Base-by-base conservation (phyloP, 2,329 filamentous ascomycete genomes). In the Escovopsis sp. region DNA sequence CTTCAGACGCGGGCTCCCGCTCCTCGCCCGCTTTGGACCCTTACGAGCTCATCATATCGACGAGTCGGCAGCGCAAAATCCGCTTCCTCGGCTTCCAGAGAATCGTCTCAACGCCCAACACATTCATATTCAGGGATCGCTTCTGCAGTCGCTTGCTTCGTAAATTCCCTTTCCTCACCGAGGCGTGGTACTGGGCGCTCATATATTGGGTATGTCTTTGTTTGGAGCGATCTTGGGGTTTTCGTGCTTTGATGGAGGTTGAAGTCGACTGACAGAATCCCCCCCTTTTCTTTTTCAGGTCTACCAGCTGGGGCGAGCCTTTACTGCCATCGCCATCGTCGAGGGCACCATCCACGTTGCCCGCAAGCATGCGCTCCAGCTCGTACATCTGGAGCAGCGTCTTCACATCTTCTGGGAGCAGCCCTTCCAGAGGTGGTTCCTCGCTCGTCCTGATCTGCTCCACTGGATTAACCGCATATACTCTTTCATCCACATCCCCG, bases 401-500 rank as follows among this genome's bases (percentile, higher is more conserved):
- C 64, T 84, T 2, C 68, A 72, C 44, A 70, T 84, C 27, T 84
- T 84, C 57, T 66, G 69, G 62, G 81, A 85, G 57, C 59, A 74
- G 4, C 62, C 63, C 11, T 67, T 84, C 37, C 81, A 85, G 58
- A 57, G 45, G 44, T 40, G 62, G 59, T 70, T 70, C 52, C 55
- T 64, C 44, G 57, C 61, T 15, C 68, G 70, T 40, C 70, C 76
- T 2, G 54, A 63, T 25, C 51, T 80, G 35, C 71, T 86, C 65
- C 72, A 67, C 49, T 83, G 72, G 72, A 81, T 78, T 50, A 85
- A 85, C 59, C 71, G 79, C 52, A 69, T 74, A 25, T 85, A 85
- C 60, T 84, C 79, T 6, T 84, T 84, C 59, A 83, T 86, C 52
- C 81, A 85, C 57, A 85, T 85, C 44, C 81, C 81, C 1, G 81